phyloP scores from a whole-genome alignment of 139 green algal genomes.

The Chlorella ohadii region DNA sequence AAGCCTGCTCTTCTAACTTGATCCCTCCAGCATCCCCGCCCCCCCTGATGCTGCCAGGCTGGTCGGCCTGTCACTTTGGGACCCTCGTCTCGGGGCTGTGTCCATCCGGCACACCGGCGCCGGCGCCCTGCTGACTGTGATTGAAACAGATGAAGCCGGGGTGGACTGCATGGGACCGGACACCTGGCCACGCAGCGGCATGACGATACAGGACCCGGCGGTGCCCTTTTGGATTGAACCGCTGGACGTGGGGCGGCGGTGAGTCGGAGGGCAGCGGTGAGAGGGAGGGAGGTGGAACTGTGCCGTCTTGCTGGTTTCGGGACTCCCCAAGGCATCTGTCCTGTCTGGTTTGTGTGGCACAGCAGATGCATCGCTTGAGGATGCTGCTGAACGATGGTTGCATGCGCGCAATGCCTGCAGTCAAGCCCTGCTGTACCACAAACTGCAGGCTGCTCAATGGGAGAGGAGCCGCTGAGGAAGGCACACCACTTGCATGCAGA shows the following conservation, averaged over 20 bases:
- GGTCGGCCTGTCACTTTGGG: background rate
- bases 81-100: background rate
- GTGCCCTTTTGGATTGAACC: conserved; percentile 4
- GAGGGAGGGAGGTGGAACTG: background rate
- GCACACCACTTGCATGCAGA: background rate
- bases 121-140: background rate
- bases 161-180: background rate
- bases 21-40: background rate
- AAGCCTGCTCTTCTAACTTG: too few relatives aligned
- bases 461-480: too few relatives aligned
- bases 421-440: too few relatives aligned
- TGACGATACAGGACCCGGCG: background rate
- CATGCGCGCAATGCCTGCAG: too few relatives aligned
- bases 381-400: background rate
- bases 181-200: conserved; percentile 1
- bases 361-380: too few relatives aligned
- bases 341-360: too few relatives aligned
- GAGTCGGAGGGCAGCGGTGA: background rate
- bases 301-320: too few relatives aligned
- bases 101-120: background rate
- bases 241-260: background rate
- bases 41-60: background rate
- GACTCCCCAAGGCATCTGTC: too few relatives aligned
- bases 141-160: background rate
- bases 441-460: too few relatives aligned